A percentile compares a stretch with the other conserved stretches of the same genome.
These are phyloP conservation scores for Coelastrella sp. DNA, from an alignment of 139 green algal species.

Conservation along the genomic window DNA sequence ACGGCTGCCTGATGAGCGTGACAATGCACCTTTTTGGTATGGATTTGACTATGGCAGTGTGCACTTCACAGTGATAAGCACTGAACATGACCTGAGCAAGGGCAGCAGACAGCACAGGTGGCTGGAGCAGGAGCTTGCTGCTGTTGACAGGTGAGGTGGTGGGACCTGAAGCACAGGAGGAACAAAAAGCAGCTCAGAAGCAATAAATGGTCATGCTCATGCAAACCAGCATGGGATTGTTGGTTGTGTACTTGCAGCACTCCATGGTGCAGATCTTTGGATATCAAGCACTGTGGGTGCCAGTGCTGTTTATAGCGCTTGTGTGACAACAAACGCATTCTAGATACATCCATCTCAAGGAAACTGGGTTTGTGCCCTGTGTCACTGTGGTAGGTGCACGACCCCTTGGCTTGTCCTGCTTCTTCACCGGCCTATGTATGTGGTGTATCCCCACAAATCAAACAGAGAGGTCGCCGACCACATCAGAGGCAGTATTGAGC, in stretches of 20 bases:
- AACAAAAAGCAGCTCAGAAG: too few relatives aligned
- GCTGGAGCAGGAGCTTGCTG: slow-evolving; percentile 71
- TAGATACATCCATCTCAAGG: too few relatives aligned
- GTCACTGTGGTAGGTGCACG: slow-evolving; percentile 39
- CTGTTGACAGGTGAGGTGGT: slow-evolving; percentile 81
- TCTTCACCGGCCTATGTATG: slow-evolving; percentile 87
- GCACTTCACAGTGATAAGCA: slow-evolving; percentile 78
- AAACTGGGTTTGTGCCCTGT: neutral
- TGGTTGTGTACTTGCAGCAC: too few relatives aligned
- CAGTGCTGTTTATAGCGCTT: too few relatives aligned
- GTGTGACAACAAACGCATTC: too few relatives aligned
- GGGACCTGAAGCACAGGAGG: too few relatives aligned
- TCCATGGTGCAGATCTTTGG: too few relatives aligned
- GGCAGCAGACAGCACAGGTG: slow-evolving; percentile 76
- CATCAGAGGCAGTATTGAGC: slow-evolving; percentile 70
- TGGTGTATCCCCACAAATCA: slow-evolving; percentile 83
- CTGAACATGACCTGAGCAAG: slow-evolving; percentile 79
- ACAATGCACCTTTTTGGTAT: slow-evolving; percentile 88
- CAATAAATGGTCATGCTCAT: too few relatives aligned
- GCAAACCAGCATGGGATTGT: too few relatives aligned
- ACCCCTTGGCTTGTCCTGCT: slow-evolving; percentile 84
- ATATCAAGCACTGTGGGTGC: too few relatives aligned
- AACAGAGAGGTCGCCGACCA: slow-evolving; percentile 80
- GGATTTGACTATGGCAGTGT: slow-evolving; percentile 78
- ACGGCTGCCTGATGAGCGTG: neutral